Evolutionary conservation across 192 early-diverging fungal genomes (phyloP).

Genomic region (Gonapodya prolifera): DNA sequence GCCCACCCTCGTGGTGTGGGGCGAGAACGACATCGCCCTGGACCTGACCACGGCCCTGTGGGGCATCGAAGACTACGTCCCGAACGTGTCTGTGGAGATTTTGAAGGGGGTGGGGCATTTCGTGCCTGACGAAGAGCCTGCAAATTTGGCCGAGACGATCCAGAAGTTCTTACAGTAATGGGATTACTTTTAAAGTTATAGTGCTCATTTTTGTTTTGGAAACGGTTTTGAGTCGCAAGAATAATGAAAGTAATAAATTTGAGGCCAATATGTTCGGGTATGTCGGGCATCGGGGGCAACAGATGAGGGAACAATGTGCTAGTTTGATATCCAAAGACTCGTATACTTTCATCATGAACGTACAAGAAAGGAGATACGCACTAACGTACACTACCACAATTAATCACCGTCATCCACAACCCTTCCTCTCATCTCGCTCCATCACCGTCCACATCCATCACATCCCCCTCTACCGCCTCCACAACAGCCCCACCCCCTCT

Average conservation of each 20-base stretch:
- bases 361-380: no score
- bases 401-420: no score
- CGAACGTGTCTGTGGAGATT: background rate
- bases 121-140: background rate
- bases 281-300: no score
- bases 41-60: background rate
- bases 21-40: slow-evolving; percentile 1
- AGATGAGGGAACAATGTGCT: no score
- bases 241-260: no score
- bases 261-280: no score
- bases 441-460: background rate
- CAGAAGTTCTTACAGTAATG: background rate
- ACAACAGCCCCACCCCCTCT: background rate
- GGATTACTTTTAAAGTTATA: no score
- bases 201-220: no score
- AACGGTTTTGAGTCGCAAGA: no score
- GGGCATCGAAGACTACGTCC: background rate
- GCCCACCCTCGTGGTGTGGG: background rate
- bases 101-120: slow-evolving; percentile 1
- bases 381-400: no score
- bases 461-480: background rate
- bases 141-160: background rate
- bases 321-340: no score
- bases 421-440: background rate
- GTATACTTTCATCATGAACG: no score